Conservation (phyloP, 176 grass and related monocot species). For the Oryza glaberrima region DNA sequence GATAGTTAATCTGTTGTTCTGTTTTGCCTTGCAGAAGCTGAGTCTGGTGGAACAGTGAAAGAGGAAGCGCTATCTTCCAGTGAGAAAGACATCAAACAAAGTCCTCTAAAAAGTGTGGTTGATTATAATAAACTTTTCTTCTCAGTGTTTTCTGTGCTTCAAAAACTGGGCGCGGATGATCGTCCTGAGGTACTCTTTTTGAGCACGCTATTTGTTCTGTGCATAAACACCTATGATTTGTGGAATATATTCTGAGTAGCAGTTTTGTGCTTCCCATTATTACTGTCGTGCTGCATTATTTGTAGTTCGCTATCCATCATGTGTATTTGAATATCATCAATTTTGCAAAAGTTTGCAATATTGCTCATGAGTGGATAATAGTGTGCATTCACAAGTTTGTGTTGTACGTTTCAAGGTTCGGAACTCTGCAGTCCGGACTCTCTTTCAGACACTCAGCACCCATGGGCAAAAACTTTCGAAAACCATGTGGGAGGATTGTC, state of each 20-base stretch:
- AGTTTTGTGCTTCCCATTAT: conserved; percentile 24
- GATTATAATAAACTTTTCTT: conserved; percentile 92
- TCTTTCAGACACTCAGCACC: conserved; percentile 89
- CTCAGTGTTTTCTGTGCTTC: conserved; percentile 89
- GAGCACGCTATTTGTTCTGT: conserved; percentile 32
- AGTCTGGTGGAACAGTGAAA: conserved; percentile 22
- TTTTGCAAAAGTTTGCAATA: not conserved
- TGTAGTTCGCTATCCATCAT: not conserved
- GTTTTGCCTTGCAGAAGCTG: conserved; percentile 46
- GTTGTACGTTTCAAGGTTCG: conserved; percentile 64
- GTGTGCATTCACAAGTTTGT: not conserved
- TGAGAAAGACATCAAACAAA: conserved; percentile 35
- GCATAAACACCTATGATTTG: conserved; percentile 28
- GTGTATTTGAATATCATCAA: conserved; percentile 12
- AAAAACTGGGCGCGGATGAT: conserved; percentile 86
- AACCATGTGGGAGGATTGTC: conserved; percentile 96
- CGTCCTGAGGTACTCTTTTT: conserved; percentile 82
- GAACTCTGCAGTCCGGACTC: conserved; percentile 94
- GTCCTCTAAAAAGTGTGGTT: conserved; percentile 47
- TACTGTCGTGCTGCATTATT: not conserved
- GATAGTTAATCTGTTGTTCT: conserved; percentile 34
- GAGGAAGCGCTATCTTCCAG: conserved; percentile 21
- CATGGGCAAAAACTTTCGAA: conserved; percentile 94
- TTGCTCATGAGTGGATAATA: not conserved
- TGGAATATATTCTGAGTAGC: conserved; percentile 13